Conservation (phyloP, 345 rosid species). For the Excoecaria cochinchinensis region DNA sequence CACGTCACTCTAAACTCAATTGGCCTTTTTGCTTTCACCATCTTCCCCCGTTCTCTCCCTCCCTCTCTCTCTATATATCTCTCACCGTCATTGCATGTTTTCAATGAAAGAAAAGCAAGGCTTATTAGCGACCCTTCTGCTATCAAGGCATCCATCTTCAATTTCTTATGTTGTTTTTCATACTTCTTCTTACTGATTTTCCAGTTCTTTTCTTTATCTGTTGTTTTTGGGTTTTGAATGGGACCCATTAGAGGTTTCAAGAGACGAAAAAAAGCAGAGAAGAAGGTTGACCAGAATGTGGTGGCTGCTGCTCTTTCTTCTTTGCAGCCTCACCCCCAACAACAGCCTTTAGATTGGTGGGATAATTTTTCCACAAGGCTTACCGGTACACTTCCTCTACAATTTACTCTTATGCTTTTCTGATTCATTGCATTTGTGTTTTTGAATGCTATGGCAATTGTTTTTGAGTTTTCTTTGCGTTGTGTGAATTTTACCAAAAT, state of each 20-base stretch:
- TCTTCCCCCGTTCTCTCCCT: background rate
- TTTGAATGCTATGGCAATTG: conserved; percentile 2
- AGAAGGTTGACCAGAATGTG: conserved; percentile 63
- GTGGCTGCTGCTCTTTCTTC: conserved; percentile 30
- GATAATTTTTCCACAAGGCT: conserved; percentile 67
- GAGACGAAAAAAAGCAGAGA: conserved; percentile 45
- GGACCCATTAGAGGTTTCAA: conserved; percentile 26
- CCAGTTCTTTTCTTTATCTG: background rate
- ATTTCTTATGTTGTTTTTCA: no score
- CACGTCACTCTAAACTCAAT: background rate
- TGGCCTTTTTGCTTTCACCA: background rate
- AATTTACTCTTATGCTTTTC: background rate
- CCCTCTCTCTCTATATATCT: no score
- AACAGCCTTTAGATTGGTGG: conserved; percentile 61
- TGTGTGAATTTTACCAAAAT: conserved; percentile 12
- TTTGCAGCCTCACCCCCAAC: conserved; percentile 33
- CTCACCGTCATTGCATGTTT: no score
- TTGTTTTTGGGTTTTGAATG: conserved; percentile 10
- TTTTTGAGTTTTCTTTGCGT: conserved; percentile 15
- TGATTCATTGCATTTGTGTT: conserved; percentile 13
- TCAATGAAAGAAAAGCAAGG: background rate
- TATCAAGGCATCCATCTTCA: background rate
- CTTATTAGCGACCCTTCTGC: background rate
- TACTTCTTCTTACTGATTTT: background rate
- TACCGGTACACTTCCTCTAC: conserved; percentile 44